These are phyloP conservation scores for Herpotrichia juniperi DNA, from an alignment of 2,329 filamentous ascomycete genomes.

Conservation along the genomic window DNA sequence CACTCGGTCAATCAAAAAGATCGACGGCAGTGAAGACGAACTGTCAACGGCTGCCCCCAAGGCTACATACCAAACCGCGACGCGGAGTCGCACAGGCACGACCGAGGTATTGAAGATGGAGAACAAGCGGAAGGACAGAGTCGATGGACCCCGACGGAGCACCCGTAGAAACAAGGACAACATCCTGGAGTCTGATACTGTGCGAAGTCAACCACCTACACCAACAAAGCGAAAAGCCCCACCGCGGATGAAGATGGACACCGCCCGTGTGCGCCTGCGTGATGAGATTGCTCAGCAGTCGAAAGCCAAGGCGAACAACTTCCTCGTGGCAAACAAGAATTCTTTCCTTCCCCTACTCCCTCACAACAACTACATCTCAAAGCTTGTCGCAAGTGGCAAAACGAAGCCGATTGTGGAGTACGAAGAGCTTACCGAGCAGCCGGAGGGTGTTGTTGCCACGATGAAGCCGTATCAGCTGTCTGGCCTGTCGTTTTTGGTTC, in stretches of 20 bases:
- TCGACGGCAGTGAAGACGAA: conserved; percentile 28
- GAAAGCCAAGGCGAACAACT: conserved; percentile 53
- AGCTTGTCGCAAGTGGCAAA: conserved; percentile 35
- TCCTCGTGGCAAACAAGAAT: conserved; percentile 52
- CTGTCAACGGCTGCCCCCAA: conserved; percentile 18
- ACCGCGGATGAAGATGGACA: conserved; percentile 33
- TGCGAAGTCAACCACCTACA: conserved; percentile 10
- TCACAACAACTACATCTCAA: conserved; percentile 49
- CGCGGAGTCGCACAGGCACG: conserved; percentile 1
- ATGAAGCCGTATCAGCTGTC: conserved; percentile 98
- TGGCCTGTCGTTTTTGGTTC: conserved; percentile 98
- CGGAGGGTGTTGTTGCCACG: conserved; percentile 53
- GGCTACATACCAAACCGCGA: conserved; percentile 6
- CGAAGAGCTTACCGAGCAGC: conserved; percentile 50
- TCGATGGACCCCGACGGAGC: conserved; percentile 25
- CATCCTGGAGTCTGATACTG: conserved; percentile 40
- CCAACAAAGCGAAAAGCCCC: neutral
- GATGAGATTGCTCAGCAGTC: conserved; percentile 50
- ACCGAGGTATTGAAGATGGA: conserved; percentile 41
- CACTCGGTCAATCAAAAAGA: neutral
- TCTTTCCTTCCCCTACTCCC: conserved; percentile 57
- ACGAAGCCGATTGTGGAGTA: conserved; percentile 45
- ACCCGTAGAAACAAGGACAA: conserved; percentile 29
- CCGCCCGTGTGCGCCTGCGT: conserved; percentile 48
- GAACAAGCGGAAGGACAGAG: conserved; percentile 22